Evolutionary conservation across 164 flowering plant species (phyloP).

Genomic region (Annona squamosa): DNA sequence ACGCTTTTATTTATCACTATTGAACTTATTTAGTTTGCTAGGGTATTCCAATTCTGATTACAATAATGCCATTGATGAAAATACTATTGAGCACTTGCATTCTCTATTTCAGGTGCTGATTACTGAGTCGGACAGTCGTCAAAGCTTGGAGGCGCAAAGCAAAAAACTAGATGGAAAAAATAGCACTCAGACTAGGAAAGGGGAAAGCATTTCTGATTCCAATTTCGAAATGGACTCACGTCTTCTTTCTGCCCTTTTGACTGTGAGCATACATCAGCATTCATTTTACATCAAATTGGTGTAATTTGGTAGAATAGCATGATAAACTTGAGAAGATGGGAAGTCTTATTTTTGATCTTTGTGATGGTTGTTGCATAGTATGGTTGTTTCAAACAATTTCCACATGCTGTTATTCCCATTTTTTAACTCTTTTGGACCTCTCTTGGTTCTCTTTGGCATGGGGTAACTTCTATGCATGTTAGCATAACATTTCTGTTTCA

Average conservation of each 20-base stretch:
- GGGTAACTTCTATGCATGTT: no score
- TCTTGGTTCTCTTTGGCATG: no score
- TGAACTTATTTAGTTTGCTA: neutral
- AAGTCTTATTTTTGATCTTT: neutral
- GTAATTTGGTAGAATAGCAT: neutral
- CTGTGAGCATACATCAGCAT: conserved; percentile 38
- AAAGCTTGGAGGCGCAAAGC: conserved; percentile 26
- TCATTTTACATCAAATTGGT: neutral
- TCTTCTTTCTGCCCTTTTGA: conserved; percentile 72
- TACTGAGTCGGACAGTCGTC: conserved; percentile 36
- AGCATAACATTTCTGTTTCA: neutral
- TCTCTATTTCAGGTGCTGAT: conserved; percentile 51
- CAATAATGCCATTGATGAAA: neutral
- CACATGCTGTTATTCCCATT: no score
- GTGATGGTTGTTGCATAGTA: neutral
- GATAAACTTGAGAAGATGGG: neutral
- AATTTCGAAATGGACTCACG: conserved; percentile 86
- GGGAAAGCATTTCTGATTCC: conserved; percentile 34
- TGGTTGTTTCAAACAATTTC: neutral
- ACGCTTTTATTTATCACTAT: neutral
- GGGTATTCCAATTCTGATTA: neutral
- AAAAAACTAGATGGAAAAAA: conserved; percentile 22
- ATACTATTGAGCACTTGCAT: neutral
- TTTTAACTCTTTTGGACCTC: no score
- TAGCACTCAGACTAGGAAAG: conserved; percentile 21